Base-by-base conservation (phyloP, 352 stramenopile species). In the Phytophthora aleatoria region DNA sequence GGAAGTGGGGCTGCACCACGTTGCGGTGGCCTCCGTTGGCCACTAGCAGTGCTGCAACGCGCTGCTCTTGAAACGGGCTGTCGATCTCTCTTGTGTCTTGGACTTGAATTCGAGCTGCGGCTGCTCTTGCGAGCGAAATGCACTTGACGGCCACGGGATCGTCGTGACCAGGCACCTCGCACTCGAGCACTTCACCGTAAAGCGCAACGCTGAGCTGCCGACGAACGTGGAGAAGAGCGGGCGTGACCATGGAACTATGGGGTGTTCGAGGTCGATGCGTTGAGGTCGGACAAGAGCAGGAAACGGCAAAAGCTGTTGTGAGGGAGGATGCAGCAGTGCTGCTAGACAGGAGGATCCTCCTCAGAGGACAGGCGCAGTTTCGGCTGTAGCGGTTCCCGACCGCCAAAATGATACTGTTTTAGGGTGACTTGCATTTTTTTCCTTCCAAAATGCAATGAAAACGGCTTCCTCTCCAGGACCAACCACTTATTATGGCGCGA, bases 181-280 rank as follows among this genome's bases (percentile, higher is more conserved):
- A 78, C 41, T 75, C 70, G 38, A 75, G 51, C 7, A 78, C 67
- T 55, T 65, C 53, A 3, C 70, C 70, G 42, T 78, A 78, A 1
- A 75, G 42, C 0, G 66, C 61, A 35, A 31, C 1, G 16, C 57
- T 61, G 41, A 75, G 57, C 30, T 69, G 53, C 5, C 54, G 63
- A 41, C 43, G 56, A 13, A 76, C 62, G 36, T 49, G 50, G 3
- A 76, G 45, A 41, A 64, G 12, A 7, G 50, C 35, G 12, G 20
- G 5, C 2, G 35, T 38, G 10, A 20, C 15, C 50, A 57, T 57
- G 50, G 26, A 27, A 8, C 20, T 20, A 20, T 20, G 20, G 20
- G 20, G 20, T 20, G 20, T 20, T 20, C 20, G 20, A 20, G 20
- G 20, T 20, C 20, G 20, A 20, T 20, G 20, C 20, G 2, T 50